Evolutionary conservation across 2,329 filamentous ascomycete genomes (phyloP).

Genomic region (Calycina marina): DNA sequence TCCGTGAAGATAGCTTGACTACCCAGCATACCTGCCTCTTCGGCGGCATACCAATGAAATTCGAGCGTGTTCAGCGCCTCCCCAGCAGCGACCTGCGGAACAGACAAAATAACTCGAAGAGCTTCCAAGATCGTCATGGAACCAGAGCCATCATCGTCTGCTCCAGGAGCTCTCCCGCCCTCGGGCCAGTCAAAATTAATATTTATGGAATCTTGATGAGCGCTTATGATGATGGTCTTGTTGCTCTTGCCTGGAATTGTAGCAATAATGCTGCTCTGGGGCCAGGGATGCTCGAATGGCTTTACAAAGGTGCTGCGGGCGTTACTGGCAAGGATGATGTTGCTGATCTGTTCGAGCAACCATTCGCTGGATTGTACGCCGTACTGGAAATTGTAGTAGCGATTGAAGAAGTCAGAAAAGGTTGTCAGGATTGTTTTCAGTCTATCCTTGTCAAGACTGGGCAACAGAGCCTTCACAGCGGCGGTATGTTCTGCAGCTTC

Average conservation of each 20-base stretch:
- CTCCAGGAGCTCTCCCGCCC: constrained; percentile 43
- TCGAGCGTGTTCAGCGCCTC: constrained; percentile 73
- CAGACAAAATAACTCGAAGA: constrained; percentile 56
- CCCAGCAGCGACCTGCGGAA: constrained; percentile 51
- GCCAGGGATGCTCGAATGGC: constrained; percentile 68
- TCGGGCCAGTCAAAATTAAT: constrained; percentile 47
- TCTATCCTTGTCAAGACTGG: too few relatives aligned
- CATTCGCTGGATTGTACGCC: constrained; percentile 74
- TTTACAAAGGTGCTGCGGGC: constrained; percentile 53
- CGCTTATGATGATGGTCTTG: constrained; percentile 72
- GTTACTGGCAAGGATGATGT: constrained; percentile 53
- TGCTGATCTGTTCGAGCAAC: constrained; percentile 60
- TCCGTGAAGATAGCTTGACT: constrained; percentile 73
- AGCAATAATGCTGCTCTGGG: constrained; percentile 76
- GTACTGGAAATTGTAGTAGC: constrained; percentile 63
- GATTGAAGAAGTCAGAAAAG: constrained; percentile 62
- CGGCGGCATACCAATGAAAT: constrained; percentile 89
- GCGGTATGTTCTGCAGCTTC: too few relatives aligned
- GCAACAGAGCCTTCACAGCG: too few relatives aligned
- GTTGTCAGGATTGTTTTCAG: constrained; percentile 62
- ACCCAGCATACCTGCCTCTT: constrained; percentile 73
- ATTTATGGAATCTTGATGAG: constrained; percentile 84
- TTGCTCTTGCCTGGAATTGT: constrained; percentile 73
- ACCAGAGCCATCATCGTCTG: constrained; percentile 82
- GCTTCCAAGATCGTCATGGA: constrained; percentile 80